phyloP scores from a whole-genome alignment of 2,329 filamentous ascomycete species.

The Fragosphaeria purpurea region DNA sequence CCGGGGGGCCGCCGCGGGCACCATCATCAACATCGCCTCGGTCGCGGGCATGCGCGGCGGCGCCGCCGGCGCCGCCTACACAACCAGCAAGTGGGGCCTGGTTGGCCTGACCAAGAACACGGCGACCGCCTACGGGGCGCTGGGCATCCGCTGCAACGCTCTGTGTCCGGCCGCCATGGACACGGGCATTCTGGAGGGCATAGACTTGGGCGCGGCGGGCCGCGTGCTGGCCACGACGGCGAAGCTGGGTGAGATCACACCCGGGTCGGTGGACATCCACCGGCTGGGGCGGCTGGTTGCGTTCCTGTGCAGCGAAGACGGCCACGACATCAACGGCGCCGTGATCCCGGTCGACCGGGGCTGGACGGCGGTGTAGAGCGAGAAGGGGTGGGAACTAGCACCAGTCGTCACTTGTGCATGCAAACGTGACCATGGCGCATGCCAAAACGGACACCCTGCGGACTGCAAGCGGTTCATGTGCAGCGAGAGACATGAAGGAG shows the following conservation, averaged over 20 bases:
- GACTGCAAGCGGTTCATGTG: too few species aligned
- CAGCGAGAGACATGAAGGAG: too few species aligned
- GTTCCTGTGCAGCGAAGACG: slow-evolving; percentile 1
- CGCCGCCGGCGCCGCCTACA: slow-evolving; percentile 15
- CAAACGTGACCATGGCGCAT: too few species aligned
- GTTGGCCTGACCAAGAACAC: slow-evolving; percentile 40
- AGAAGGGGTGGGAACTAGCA: neutral
- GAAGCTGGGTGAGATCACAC: neutral
- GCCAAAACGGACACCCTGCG: too few species aligned
- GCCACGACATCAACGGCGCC: slow-evolving; percentile 3
- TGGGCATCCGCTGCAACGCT: slow-evolving; percentile 42
- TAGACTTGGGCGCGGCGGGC: neutral
- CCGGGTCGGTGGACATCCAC: neutral
- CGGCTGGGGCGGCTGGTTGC: neutral
- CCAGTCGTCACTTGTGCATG: too few species aligned
- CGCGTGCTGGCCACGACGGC: neutral
- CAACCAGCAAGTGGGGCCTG: slow-evolving; percentile 19
- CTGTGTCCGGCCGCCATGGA: slow-evolving; percentile 46
- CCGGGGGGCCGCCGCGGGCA: neutral
- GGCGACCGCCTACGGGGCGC: slow-evolving; percentile 42
- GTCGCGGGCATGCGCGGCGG: neutral
- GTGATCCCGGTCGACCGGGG: slow-evolving; percentile 2
- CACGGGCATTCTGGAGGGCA: slow-evolving; percentile 33
- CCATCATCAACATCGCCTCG: slow-evolving; percentile 3
- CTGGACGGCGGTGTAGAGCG: neutral